phyloP scores from a whole-genome alignment of 2,329 filamentous ascomycete species.

The Ceratocystis cacaofunesta region DNA sequence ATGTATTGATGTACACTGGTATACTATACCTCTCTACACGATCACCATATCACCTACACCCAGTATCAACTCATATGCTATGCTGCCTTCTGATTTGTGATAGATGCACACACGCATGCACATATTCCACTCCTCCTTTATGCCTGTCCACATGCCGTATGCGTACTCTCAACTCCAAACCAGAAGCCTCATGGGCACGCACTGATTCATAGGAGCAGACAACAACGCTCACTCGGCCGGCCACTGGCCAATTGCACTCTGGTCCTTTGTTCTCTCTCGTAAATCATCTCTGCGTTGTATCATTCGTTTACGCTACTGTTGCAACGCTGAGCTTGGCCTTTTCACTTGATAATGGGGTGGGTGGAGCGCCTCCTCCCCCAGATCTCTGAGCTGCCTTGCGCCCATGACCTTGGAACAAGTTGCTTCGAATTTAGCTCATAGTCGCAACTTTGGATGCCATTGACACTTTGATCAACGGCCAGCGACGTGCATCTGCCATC shows the following conservation, averaged over 20 bases:
- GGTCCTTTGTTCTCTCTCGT: not conserved
- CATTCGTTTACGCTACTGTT: not conserved
- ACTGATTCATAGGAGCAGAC: not conserved
- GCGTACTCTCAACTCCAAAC: not conserved
- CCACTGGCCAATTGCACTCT: not conserved
- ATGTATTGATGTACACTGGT: not conserved
- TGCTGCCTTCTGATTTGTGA: not conserved
- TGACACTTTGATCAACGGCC: constrained; percentile 3
- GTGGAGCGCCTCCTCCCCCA: not conserved
- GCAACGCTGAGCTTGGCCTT: not conserved
- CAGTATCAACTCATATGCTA: not conserved
- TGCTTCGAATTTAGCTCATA: not conserved
- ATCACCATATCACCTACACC: too few relatives aligned
- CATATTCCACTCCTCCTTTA: not conserved
- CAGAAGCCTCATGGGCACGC: not conserved
- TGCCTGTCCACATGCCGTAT: not conserved
- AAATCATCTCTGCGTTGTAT: not conserved
- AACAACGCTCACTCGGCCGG: not conserved
- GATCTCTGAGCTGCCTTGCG: not conserved
- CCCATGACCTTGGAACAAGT: not conserved
- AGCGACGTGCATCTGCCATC: not conserved
- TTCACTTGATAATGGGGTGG: not conserved
- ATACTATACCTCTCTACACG: too few relatives aligned
- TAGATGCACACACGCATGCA: not conserved
- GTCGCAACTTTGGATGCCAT: not conserved